Evolutionary conservation across 1,284 basidiomycete species (phyloP).

Genomic region (Apiotrichum siamense): DNA sequence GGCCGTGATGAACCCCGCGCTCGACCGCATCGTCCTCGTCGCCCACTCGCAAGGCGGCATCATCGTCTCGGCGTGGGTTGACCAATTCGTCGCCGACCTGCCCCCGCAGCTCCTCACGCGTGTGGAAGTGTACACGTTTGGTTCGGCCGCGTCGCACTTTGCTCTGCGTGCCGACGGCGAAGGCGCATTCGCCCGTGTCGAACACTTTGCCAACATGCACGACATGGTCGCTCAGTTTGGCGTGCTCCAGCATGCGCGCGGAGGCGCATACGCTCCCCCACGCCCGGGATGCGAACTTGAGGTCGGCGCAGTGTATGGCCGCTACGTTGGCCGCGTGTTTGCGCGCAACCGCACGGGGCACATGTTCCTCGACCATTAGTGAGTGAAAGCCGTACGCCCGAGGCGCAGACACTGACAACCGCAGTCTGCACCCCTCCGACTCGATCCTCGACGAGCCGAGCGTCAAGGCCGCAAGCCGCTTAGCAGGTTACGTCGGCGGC

Average conservation of each 20-base stretch:
- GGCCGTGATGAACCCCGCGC: slow-evolving; percentile 10
- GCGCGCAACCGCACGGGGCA: slow-evolving; percentile 25
- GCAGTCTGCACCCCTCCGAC: slow-evolving; percentile 17
- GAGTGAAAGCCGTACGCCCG: background rate
- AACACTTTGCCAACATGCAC: slow-evolving; percentile 28
- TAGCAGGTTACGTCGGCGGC: slow-evolving; percentile 14
- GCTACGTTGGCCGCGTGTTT: slow-evolving; percentile 28
- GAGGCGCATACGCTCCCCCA: background rate
- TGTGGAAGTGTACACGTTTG: slow-evolving; percentile 36
- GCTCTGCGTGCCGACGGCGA: background rate
- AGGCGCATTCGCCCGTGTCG: slow-evolving; percentile 19
- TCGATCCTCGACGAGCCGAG: slow-evolving; percentile 24
- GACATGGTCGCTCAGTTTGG: slow-evolving; percentile 27
- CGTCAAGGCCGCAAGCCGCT: slow-evolving; percentile 16
- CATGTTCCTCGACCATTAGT: slow-evolving; percentile 27
- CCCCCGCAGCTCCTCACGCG: slow-evolving; percentile 17
- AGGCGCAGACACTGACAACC: background rate
- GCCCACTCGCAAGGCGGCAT: slow-evolving; percentile 35
- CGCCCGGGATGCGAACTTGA: background rate
- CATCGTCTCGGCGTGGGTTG: slow-evolving; percentile 22
- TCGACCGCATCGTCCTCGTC: slow-evolving; percentile 28
- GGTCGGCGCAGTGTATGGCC: slow-evolving; percentile 18
- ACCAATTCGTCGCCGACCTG: slow-evolving; percentile 29
- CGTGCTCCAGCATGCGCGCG: slow-evolving; percentile 1
- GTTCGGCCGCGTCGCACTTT: slow-evolving; percentile 32